Conservation (phyloP, 352 stramenopile species). For the Phytophthora megakarya region DNA sequence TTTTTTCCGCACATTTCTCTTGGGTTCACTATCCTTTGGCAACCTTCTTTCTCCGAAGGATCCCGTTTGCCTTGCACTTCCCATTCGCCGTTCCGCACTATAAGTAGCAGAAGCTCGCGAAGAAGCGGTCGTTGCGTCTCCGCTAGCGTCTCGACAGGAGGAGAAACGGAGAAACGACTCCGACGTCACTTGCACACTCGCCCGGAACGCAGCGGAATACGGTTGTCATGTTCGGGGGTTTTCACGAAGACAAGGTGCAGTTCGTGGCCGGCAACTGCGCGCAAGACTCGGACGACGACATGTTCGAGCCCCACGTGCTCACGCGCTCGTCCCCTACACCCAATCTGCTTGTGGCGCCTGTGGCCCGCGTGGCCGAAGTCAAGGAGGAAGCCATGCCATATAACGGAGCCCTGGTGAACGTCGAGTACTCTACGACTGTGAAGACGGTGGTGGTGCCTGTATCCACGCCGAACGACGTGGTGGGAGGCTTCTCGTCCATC, state of each 20-base stretch:
- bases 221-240: constrained; percentile 32
- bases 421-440: constrained; percentile 31
- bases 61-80: constrained; percentile 22
- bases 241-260: constrained; percentile 27
- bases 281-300: constrained; percentile 59
- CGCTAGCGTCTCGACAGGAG: background rate
- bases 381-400: constrained; percentile 31
- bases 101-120: constrained; percentile 34
- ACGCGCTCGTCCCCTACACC: constrained; percentile 66
- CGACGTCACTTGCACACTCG: constrained; percentile 36
- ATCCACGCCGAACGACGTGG: constrained; percentile 4
- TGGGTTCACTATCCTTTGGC: constrained; percentile 1
- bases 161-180: constrained; percentile 38
- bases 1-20: too few relatives aligned
- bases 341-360: constrained; percentile 35
- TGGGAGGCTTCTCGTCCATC: constrained; percentile 62
- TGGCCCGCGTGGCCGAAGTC: constrained; percentile 33
- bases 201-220: constrained; percentile 15
- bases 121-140: constrained; percentile 8
- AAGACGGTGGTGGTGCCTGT: constrained; percentile 28
- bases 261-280: constrained; percentile 57
- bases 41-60: constrained; percentile 16
- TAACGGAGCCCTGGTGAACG: constrained; percentile 29
- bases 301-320: constrained; percentile 46
- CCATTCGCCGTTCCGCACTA: constrained; percentile 42